Conservation (phyloP, 257 asterid species). For the Solanum gracilifrons region DNA sequence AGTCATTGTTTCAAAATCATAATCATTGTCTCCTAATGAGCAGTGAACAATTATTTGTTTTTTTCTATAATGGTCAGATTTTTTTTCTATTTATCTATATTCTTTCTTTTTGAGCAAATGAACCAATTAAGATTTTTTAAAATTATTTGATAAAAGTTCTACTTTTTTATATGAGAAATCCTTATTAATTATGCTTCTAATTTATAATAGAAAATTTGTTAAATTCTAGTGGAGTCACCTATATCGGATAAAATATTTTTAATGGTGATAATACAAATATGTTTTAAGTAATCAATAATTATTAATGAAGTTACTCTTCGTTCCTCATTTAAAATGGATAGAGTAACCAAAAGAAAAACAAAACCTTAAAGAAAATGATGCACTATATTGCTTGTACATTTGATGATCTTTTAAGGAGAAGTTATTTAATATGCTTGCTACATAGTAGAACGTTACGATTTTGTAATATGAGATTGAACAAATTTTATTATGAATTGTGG, state of each 20-base stretch:
- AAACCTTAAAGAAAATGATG: not conserved
- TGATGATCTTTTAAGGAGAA: not conserved
- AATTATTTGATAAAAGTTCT: not conserved
- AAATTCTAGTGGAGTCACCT: not conserved
- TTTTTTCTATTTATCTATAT: not conserved
- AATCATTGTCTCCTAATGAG: not conserved
- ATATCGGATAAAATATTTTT: not conserved
- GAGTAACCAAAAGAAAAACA: not conserved
- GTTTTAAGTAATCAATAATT: too few species aligned
- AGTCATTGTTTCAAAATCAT: not conserved
- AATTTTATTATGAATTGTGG: too few species aligned
- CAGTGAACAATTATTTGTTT: not conserved
- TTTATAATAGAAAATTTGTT: too few species aligned
- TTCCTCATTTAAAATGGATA: not conserved
- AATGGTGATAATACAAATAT: too few species aligned
- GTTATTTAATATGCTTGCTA: not conserved
- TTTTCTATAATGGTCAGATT: not conserved
- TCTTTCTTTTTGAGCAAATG: not conserved
- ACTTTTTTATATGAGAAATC: not conserved
- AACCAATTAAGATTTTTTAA: not conserved
- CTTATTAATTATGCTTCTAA: not conserved
- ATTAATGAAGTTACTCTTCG: not conserved
- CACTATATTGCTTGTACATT: not conserved
- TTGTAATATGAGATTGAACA: not conserved
- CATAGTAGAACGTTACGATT: not conserved